phyloP scores from a whole-genome alignment of 352 stramenopile genomes.

The Phytophthora hibernalis region DNA sequence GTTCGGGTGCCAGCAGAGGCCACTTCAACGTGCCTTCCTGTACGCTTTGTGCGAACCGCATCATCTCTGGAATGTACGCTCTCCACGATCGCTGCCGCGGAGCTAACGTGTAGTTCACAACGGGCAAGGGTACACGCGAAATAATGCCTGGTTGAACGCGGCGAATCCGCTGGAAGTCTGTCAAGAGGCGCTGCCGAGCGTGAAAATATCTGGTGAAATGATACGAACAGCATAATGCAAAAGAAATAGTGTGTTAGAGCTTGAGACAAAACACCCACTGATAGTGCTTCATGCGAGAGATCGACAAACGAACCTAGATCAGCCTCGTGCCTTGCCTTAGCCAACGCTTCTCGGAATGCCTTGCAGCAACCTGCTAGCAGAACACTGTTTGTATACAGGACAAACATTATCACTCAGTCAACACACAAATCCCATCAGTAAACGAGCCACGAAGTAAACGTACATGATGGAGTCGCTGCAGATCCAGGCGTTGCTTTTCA shows the following conservation, averaged over 20 bases:
- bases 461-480: conserved; percentile 83
- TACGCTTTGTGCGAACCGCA: conserved; percentile 59
- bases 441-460: conserved; percentile 14
- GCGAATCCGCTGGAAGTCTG: conserved; percentile 70
- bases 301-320: conserved; percentile 53
- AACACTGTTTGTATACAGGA: conserved; percentile 39
- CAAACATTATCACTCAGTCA: no score
- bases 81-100: conserved; percentile 58
- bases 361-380: conserved; percentile 70
- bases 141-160: conserved; percentile 51
- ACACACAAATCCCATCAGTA: no score
- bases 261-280: not conserved
- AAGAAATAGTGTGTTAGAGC: not conserved
- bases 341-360: conserved; percentile 54
- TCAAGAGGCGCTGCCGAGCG: conserved; percentile 75
- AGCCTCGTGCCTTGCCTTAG: conserved; percentile 49
- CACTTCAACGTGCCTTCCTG: conserved; percentile 65
- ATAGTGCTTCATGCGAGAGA: not conserved
- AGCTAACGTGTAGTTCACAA: conserved; percentile 68
- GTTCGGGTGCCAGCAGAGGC: conserved; percentile 52
- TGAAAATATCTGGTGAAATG: conserved; percentile 61
- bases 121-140: conserved; percentile 58
- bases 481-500: conserved; percentile 71
- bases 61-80: conserved; percentile 54
- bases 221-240: not conserved